phyloP scores from a whole-genome alignment of 371 early-diverging fungal species.

The Choanephora cucurbitarum region DNA sequence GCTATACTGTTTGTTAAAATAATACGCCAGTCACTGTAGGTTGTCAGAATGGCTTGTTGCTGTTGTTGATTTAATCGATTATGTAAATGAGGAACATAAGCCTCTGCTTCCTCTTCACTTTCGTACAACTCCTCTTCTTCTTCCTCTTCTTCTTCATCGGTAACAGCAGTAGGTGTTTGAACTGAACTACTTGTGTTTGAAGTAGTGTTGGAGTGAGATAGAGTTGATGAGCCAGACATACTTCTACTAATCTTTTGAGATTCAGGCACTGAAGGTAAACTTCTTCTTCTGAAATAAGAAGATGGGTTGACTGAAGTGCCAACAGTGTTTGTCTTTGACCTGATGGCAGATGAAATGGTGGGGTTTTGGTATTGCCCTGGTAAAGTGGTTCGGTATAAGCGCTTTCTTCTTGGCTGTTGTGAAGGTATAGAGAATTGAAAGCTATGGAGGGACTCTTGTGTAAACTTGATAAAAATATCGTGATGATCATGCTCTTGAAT shows the following conservation, averaged over 20 bases:
- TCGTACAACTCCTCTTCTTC: not conserved
- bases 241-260: not conserved
- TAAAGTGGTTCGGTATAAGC: conserved; percentile 35
- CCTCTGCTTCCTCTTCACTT: conserved; percentile 9
- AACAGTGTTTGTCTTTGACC: conserved; percentile 5
- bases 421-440: conserved; percentile 51
- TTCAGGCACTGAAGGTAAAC: conserved; percentile 1
- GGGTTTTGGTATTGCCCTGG: conserved; percentile 15
- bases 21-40: conserved; percentile 58
- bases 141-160: conserved; percentile 3
- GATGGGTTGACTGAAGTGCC: not conserved
- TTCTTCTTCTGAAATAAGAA: not conserved
- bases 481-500: conserved; percentile 5
- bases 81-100: conserved; percentile 42
- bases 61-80: conserved; percentile 50
- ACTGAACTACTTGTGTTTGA: conserved; percentile 1
- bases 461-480: conserved; percentile 5
- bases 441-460: conserved; percentile 60
- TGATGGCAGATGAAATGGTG: not conserved
- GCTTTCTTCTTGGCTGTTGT: conserved; percentile 24
- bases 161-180: not conserved
- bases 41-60: conserved; percentile 67
- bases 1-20: conserved; percentile 66
- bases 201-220: conserved; percentile 8
- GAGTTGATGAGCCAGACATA: conserved; percentile 3